Conservation (phyloP, 139 green algal species). For the Raphidocelis subcapitata region DNA sequence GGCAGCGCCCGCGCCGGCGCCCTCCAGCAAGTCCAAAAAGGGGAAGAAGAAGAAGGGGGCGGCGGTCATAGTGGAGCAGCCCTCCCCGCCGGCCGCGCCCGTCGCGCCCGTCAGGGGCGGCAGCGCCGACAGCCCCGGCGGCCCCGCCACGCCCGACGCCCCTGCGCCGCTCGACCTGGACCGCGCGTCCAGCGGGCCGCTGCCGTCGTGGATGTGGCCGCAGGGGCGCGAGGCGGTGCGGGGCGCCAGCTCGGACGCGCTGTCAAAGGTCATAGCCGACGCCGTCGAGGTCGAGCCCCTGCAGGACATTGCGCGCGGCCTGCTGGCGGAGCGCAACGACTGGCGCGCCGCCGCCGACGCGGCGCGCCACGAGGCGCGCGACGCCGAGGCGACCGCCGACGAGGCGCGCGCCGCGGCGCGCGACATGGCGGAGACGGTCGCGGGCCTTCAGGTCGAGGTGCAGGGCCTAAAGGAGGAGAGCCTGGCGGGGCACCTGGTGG, state of each 20-base stretch:
- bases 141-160: too few relatives aligned
- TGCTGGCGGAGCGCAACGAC: constrained; percentile 29
- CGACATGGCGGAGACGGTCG: constrained; percentile 3
- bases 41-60: too few relatives aligned
- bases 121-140: too few relatives aligned
- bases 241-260: constrained; percentile 5
- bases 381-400: too few relatives aligned
- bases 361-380: too few relatives aligned
- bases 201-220: constrained; percentile 26
- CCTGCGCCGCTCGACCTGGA: not conserved
- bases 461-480: not conserved
- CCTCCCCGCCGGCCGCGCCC: too few relatives aligned
- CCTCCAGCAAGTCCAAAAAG: too few relatives aligned
- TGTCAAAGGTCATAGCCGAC: constrained; percentile 5
- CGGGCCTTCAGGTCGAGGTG: not conserved
- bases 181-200: not conserved
- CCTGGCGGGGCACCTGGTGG: constrained; percentile 9
- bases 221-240: not conserved
- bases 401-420: too few relatives aligned
- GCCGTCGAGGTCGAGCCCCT: constrained; percentile 1
- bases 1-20: too few relatives aligned
- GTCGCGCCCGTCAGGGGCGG: too few relatives aligned
- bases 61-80: too few relatives aligned
- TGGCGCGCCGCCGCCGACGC: constrained; percentile 6
- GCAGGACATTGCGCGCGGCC: constrained; percentile 14